Conservation (phyloP, 768 basidiomycete genomes). For the Mycena vulgaris region DNA sequence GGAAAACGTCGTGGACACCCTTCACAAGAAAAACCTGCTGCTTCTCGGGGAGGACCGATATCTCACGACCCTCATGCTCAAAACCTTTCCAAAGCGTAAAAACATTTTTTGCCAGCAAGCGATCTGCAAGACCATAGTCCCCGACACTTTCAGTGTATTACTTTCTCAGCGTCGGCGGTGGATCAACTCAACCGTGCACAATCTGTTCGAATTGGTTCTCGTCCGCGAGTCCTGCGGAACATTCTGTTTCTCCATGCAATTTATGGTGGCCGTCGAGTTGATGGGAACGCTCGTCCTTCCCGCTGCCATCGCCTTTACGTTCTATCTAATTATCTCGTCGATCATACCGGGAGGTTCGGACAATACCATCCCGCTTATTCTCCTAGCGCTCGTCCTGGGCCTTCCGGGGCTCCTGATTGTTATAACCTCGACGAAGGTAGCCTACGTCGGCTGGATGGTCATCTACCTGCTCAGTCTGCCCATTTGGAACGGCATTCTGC, state of each 20-base stretch:
- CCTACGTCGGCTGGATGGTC: constrained; percentile 98
- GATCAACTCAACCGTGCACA: constrained; percentile 99
- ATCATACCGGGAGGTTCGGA: constrained; percentile 85
- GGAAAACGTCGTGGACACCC: constrained; percentile 98
- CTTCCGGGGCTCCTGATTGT: constrained; percentile 95
- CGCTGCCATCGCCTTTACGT: constrained; percentile 96
- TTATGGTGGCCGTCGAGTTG: constrained; percentile 98
- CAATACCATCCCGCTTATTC: constrained; percentile 91
- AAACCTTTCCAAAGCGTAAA: constrained; percentile 99
- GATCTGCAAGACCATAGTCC: constrained; percentile 98
- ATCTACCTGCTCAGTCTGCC: constrained; percentile 94
- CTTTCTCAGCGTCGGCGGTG: constrained; percentile 97
- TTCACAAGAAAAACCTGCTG: constrained; percentile 99
- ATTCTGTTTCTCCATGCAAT: constrained; percentile 99
- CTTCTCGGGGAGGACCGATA: constrained; percentile 99
- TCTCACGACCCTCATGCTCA: constrained; percentile 96
- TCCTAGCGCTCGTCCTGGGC: constrained; percentile 95
- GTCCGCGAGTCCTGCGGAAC: constrained; percentile 98
- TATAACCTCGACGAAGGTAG: constrained; percentile 95
- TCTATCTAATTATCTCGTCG: constrained; percentile 92
- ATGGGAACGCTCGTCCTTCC: constrained; percentile 96
- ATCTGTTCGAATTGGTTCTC: constrained; percentile 93
- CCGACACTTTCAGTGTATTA: constrained; percentile 94
- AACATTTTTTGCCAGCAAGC: constrained; percentile 99
- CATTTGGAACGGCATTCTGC: constrained; percentile 97